Base-by-base conservation (phyloP, 2,329 filamentous ascomycete species). In the Pseudogymnoascus sp. region DNA sequence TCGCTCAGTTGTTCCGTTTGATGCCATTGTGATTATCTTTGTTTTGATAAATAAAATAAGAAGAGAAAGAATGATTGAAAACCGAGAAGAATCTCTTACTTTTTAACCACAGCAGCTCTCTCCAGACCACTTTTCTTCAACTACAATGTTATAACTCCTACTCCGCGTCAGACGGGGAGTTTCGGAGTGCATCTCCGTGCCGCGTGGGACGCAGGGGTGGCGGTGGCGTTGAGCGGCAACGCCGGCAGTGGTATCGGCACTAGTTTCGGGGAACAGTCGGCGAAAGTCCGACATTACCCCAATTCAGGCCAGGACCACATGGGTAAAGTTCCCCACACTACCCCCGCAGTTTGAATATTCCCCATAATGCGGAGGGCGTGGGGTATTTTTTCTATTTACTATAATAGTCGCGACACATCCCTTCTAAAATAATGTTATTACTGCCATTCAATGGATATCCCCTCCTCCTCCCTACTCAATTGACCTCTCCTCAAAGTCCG, bases 121-220 rank as follows among this genome's bases (percentile, higher is more conserved):
- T 53, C 25, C n/a, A n/a, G 28, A 18, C 25, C 43, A 18, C 25
- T 18, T 53, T 33, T 30, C 14, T 33, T 53, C n/a, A 18, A 6
- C 43, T 6, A 33, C n/a, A 53, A 53, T 53, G 43, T 53, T 53
- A 53, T 53, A 53, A 53, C 43, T 53, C 28, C 9, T 33, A 53
- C 8, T 53, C 18, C 18, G 6, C n/a, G 43, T 25, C 14, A 18
- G 43, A 15, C 25, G 43, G 43, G 43, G 43, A 53, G 25, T 15
- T 53, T 53, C 43, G 43, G n/a, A 18, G 25, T 53, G 25, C 4
- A 14, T 8, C 43, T 53, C 43, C 28, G 43, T 33, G 6, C 4
- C 12, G 3, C 8, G 41, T 6, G 12, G 5, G 41, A 20, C 14
- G 14, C 14, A n/a, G 20, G 43, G 22, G 22, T 25, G 22, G 22